Evolutionary conservation across 2,329 filamentous ascomycete genomes (phyloP).

Genomic region (Chlorencoelia australis): DNA sequence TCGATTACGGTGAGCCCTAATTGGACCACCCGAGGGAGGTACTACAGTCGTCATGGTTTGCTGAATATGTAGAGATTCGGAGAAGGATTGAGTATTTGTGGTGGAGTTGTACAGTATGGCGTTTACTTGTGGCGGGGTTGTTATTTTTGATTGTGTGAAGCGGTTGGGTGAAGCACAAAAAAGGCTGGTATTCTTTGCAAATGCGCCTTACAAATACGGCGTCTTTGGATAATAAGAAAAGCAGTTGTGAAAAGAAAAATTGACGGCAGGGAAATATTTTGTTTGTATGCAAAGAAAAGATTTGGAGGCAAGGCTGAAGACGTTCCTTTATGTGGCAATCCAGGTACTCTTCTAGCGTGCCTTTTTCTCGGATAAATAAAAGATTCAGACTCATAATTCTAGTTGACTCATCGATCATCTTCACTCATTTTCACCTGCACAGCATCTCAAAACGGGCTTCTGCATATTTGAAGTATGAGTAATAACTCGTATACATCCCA

Average conservation of each 20-base stretch:
- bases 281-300: neutral
- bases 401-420: too few species aligned
- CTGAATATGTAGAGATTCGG: neutral
- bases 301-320: conserved; percentile 3
- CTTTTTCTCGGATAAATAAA: too few species aligned
- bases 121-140: conserved; percentile 8
- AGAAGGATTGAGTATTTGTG: conserved; percentile 1
- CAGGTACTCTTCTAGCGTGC: too few species aligned
- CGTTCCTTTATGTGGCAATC: conserved; percentile 6
- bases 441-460: too few species aligned
- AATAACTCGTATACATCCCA: too few species aligned
- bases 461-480: too few species aligned
- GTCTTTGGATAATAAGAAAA: conserved; percentile 22
- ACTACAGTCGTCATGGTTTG: conserved; percentile 17
- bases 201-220: conserved; percentile 26
- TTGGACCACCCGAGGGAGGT: conserved; percentile 8
- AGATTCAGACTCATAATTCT: too few species aligned
- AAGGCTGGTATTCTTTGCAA: neutral
- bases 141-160: conserved; percentile 1
- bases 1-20: conserved; percentile 14
- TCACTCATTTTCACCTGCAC: too few species aligned
- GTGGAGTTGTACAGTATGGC: neutral
- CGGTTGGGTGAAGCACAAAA: neutral
- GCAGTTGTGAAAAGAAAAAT: neutral
- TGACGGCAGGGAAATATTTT: neutral